Evolutionary conservation across 345 rosid genomes (phyloP), one percentile per base, ranked within the genome.

Genomic region (Limnanthes douglasii): DNA sequence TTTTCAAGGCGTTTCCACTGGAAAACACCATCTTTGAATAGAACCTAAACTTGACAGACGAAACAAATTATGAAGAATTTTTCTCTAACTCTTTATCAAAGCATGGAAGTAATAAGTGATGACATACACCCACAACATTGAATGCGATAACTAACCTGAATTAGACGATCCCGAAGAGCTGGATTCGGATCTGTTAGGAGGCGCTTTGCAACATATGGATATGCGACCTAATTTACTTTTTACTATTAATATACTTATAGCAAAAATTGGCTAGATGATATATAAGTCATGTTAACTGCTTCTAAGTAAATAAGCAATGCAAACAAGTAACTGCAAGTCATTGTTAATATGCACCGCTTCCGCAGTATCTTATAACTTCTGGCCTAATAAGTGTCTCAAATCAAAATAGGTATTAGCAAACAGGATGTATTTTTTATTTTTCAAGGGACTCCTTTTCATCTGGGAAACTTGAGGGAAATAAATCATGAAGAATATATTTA

Each of bases 161-260:
- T 71, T 34, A 88, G 75, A 39, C 95, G 95, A 53, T 88, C 86
- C 5, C 95, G 83, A 15, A 88, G 93, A 46, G 97, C 95, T 15
- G 95, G 97, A 59, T 88, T 69, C 39, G 97, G 97, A 56, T 88
- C 97, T 25, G 97, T 83, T 35, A 88, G 63, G 38, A 88, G 78
- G 32, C 97, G 93, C 69, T 88, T 88, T 17, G 95, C 97, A 44
- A 88, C 71, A 59, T 83, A 88, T 43, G 97, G 97, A 62, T 88
- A 88, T 15, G 97, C 97, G 57, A 88, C 97, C 97, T 88, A 54
- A 27, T 18, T 14, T 48, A 57, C 44, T 15, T 31, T 18, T 39
- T 26, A 34, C 22, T 13, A 39, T 48, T 40, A 60, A 37, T 20
- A 48, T 6, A 33, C 6, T 11, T 28, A 5, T 15, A 0, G 20